Conservation (phyloP, 2,329 filamentous ascomycete genomes). For the Drechslerella coelobrocha region DNA sequence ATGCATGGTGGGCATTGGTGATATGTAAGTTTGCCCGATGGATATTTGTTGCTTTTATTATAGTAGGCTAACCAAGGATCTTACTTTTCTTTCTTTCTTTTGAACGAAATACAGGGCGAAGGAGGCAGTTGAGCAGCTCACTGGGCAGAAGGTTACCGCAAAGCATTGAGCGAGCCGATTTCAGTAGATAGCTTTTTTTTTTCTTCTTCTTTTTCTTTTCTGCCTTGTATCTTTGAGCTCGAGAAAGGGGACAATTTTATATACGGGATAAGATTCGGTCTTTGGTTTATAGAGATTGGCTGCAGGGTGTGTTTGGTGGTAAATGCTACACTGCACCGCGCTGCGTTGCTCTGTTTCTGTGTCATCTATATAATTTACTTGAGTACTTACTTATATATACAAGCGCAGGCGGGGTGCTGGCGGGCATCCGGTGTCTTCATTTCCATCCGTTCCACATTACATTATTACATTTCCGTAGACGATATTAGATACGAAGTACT, state of each 20-base stretch:
- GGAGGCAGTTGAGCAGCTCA: slow-evolving; percentile 65
- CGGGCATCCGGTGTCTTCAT: no score
- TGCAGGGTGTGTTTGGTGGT: no score
- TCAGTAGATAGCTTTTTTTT: not conserved
- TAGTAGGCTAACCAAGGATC: slow-evolving; percentile 40
- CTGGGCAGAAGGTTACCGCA: slow-evolving; percentile 65
- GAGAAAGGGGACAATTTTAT: no score
- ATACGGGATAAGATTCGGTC: no score
- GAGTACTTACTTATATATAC: not conserved
- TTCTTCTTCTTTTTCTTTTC: not conserved
- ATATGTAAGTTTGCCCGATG: slow-evolving; percentile 74
- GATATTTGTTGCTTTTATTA: slow-evolving; percentile 19
- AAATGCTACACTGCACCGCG: not conserved
- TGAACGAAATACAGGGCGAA: slow-evolving; percentile 62
- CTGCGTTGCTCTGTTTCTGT: not conserved
- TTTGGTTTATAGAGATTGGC: no score
- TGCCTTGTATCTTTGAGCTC: no score
- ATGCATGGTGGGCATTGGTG: slow-evolving; percentile 98
- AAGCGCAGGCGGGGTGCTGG: no score
- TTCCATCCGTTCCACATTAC: no score
- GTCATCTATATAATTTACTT: not conserved
- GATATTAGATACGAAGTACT: no score
- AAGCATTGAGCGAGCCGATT: slow-evolving; percentile 61
- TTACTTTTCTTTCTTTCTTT: no score
- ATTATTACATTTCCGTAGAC: no score